Percentiles rank a stretch among this genome's conserved stretches.
Conservation (phyloP, 257 asterid genomes). For the Solanum arcanum region DNA sequence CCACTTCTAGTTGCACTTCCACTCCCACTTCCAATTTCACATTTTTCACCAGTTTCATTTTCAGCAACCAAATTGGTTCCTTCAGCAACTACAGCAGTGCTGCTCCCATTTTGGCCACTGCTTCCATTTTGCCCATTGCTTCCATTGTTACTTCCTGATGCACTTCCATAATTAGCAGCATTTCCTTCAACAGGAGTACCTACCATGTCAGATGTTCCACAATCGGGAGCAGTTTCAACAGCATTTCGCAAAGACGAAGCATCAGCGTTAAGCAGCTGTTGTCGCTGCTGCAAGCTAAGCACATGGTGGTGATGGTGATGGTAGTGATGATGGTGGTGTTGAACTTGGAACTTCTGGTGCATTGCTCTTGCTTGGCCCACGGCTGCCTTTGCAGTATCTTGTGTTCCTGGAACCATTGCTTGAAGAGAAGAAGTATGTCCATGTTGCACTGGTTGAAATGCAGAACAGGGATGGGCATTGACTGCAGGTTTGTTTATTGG, state of each 20-base stretch:
- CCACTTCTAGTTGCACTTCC: constrained; percentile 20
- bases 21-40: constrained; percentile 9
- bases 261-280: constrained; percentile 10
- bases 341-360: constrained; percentile 29
- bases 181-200: constrained; percentile 18
- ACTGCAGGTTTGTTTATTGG: constrained; percentile 6
- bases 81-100: constrained; percentile 23
- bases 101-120: constrained; percentile 27
- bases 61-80: constrained; percentile 22
- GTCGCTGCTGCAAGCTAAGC: constrained; percentile 21
- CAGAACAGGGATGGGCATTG: constrained; percentile 9
- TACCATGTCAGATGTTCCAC: constrained; percentile 8
- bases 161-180: constrained; percentile 37
- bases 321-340: constrained; percentile 41
- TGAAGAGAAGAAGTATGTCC: constrained; percentile 14
- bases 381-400: constrained; percentile 10
- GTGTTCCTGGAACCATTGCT: constrained; percentile 9
- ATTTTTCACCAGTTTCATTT: constrained; percentile 13
- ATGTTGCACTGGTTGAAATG: constrained; percentile 23
- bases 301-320: constrained; percentile 42
- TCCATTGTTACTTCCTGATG: constrained; percentile 35
- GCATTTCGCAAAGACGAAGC: constrained; percentile 8
- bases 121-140: constrained; percentile 33
- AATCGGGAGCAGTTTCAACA: constrained; percentile 10
- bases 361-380: constrained; percentile 8